A percentile compares a stretch with the other conserved stretches of the same genome.
Conservation (phyloP, 1,139 yeast species). For the Dujonia santamariae region DNA sequence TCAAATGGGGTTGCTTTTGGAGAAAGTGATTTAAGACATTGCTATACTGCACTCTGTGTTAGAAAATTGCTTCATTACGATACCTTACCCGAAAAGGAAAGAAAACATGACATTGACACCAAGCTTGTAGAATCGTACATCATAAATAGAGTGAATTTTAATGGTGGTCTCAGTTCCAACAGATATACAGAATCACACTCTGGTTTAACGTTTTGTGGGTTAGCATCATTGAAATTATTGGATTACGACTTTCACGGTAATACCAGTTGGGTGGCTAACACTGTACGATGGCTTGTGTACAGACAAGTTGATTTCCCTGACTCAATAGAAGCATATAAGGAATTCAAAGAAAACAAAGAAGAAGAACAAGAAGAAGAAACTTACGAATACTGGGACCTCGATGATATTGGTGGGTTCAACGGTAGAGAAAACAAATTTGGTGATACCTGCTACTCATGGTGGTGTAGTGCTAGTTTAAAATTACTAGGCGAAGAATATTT, state of each 20-base stretch:
- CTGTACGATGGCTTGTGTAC: slow-evolving; percentile 58
- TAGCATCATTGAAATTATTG: slow-evolving; percentile 58
- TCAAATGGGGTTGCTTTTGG: slow-evolving; percentile 41
- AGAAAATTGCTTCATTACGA: slow-evolving; percentile 50
- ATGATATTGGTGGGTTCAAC: slow-evolving; percentile 77
- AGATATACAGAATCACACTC: slow-evolving; percentile 69
- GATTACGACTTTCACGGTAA: slow-evolving; percentile 18
- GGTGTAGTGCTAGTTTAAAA: slow-evolving; percentile 68
- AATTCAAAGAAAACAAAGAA: too few relatives aligned
- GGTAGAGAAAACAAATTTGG: slow-evolving; percentile 83
- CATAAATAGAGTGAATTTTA: slow-evolving; percentile 39
- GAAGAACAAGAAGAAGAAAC: slow-evolving; percentile 14
- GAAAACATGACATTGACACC: slow-evolving; percentile 41
- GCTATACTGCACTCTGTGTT: slow-evolving; percentile 72
- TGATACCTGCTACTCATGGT: slow-evolving; percentile 91
- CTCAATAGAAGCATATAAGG: slow-evolving; percentile 16
- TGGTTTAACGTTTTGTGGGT: slow-evolving; percentile 84
- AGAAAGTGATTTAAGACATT: slow-evolving; percentile 69
- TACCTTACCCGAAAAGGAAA: slow-evolving; percentile 18
- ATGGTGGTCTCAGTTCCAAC: slow-evolving; percentile 61
- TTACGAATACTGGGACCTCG: slow-evolving; percentile 35
- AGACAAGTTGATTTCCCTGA: slow-evolving; percentile 53
- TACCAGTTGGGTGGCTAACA: slow-evolving; percentile 28
- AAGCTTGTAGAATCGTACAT: slow-evolving; percentile 40
- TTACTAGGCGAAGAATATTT: slow-evolving; percentile 30